Conservation (phyloP, 1,284 basidiomycete genomes). For the Ceratobasidium sp. region DNA sequence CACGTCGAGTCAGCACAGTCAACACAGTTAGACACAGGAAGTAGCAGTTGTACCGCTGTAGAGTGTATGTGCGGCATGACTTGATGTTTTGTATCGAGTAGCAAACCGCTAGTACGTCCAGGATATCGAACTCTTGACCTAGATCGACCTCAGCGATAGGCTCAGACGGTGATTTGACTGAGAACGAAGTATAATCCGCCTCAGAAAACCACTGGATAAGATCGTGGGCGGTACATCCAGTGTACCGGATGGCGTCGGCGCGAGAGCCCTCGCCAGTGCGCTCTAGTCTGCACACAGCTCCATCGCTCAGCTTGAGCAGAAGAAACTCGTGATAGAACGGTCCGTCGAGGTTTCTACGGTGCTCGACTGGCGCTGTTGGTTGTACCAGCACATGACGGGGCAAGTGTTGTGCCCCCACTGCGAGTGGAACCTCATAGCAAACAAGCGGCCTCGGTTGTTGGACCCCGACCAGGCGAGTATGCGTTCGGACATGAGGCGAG, state of each 20-base stretch:
- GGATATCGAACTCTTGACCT: neutral
- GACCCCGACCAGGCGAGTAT: no score
- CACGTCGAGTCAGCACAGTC: neutral
- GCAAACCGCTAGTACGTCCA: slow-evolving; percentile 21
- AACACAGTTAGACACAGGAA: neutral
- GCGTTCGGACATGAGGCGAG: no score
- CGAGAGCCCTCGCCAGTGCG: slow-evolving; percentile 18
- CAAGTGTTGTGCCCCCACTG: neutral
- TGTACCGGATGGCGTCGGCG: neutral
- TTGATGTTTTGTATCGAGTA: slow-evolving; percentile 8
- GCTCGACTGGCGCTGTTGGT: neutral
- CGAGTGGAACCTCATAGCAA: neutral
- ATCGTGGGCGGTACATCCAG: neutral
- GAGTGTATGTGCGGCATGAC: no score
- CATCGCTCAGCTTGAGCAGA: neutral
- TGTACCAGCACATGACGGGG: neutral
- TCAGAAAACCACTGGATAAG: neutral
- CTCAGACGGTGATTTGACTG: neutral
- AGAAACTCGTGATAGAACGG: slow-evolving; percentile 21
- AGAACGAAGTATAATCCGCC: neutral
- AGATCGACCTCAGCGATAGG: slow-evolving; percentile 1
- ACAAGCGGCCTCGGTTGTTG: neutral
- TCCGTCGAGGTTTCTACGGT: neutral
- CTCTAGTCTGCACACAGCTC: neutral
- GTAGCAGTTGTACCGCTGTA: no score